Percentiles rank a stretch among this genome's conserved stretches.
Evolutionary conservation across 345 rosid species (phyloP).

Genomic region (Nasturtium officinale): DNA sequence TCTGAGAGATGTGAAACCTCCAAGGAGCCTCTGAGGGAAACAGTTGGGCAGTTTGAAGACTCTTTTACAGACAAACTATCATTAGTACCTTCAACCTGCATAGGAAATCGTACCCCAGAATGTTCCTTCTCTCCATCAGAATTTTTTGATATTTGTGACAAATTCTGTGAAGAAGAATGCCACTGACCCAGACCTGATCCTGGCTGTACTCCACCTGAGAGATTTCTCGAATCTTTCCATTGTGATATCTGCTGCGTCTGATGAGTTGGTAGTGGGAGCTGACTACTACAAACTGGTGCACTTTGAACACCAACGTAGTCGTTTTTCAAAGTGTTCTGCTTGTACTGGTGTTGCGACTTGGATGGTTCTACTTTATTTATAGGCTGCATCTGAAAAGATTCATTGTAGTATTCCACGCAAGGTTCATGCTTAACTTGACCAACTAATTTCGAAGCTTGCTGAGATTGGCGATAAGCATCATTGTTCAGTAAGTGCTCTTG

Average conservation of each 20-base stretch:
- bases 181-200: constrained; percentile 62
- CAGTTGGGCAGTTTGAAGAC: constrained; percentile 45
- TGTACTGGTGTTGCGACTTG: constrained; percentile 64
- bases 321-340: constrained; percentile 56
- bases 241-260: constrained; percentile 66
- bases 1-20: constrained; percentile 45
- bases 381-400: constrained; percentile 55
- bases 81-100: constrained; percentile 65
- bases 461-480: constrained; percentile 61
- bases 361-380: constrained; percentile 56
- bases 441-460: constrained; percentile 51
- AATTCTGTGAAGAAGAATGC: constrained; percentile 61
- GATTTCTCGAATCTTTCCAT: constrained; percentile 51
- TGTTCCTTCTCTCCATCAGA: constrained; percentile 55
- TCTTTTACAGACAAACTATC: constrained; percentile 62
- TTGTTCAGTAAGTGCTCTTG: constrained; percentile 54
- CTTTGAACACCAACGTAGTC: constrained; percentile 49
- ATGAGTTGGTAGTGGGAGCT: constrained; percentile 56
- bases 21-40: constrained; percentile 47
- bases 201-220: constrained; percentile 54
- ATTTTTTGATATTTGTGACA: constrained; percentile 47
- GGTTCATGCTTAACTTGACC: constrained; percentile 74
- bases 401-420: constrained; percentile 55
- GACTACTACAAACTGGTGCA: constrained; percentile 47
- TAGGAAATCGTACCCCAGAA: constrained; percentile 61